These are phyloP conservation scores for Talaromyces sp. DNA, from an alignment of 2,329 filamentous ascomycete species.

Conservation along the genomic window DNA sequence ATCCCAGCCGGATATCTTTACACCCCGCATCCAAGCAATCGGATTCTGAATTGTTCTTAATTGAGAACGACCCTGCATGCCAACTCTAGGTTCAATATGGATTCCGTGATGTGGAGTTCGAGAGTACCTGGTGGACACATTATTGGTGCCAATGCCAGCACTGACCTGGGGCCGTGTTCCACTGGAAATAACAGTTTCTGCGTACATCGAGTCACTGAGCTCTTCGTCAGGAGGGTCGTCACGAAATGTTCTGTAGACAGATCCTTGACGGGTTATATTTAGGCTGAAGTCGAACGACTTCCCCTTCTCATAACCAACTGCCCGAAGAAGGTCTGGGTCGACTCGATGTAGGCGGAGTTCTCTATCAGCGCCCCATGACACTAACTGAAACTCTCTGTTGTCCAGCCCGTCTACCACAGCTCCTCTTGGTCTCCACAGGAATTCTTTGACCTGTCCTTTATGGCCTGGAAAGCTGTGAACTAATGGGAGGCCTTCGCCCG, in stretches of 20 bases:
- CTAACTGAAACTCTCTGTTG: constrained; percentile 82
- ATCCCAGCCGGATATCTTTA: constrained; percentile 53
- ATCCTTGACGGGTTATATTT: constrained; percentile 74
- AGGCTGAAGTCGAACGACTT: constrained; percentile 58
- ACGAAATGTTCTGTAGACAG: constrained; percentile 78
- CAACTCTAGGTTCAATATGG: constrained; percentile 43
- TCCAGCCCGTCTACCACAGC: constrained; percentile 64
- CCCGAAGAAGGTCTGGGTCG: constrained; percentile 57
- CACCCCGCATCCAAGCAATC: constrained; percentile 61
- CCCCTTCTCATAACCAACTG: constrained; percentile 70
- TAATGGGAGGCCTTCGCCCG: constrained; percentile 32
- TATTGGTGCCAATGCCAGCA: constrained; percentile 41
- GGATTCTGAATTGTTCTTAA: constrained; percentile 50
- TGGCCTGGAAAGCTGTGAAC: constrained; percentile 52
- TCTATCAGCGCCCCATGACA: constrained; percentile 87
- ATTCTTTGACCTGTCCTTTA: constrained; percentile 73
- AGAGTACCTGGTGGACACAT: constrained; percentile 50
- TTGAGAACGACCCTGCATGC: constrained; percentile 44
- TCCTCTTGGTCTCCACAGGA: constrained; percentile 80
- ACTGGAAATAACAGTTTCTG: constrained; percentile 25
- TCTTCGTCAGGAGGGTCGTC: constrained; percentile 58
- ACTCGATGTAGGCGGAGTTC: constrained; percentile 73
- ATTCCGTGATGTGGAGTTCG: constrained; percentile 40
- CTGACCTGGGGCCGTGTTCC: constrained; percentile 17
- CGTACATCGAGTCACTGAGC: constrained; percentile 45